Percentiles rank a stretch among this genome's conserved stretches.
Conservation (phyloP, 305 asterid genomes). For the Fraxinus angustifolia region DNA sequence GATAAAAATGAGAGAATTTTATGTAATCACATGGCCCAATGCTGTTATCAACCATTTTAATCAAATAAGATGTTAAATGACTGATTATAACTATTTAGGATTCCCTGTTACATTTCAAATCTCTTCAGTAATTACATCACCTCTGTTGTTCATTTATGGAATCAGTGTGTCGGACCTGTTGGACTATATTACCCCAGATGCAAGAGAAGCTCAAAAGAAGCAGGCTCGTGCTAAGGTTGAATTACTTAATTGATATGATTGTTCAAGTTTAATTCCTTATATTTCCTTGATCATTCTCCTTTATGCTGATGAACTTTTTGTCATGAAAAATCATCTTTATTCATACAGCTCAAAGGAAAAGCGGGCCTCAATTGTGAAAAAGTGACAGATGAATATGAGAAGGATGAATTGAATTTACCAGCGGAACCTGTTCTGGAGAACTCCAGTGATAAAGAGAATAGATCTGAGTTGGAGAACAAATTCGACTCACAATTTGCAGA, state of each 20-base stretch:
- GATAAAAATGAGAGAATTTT: neutral
- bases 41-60: neutral
- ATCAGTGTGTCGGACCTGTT: constrained; percentile 80
- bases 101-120: neutral
- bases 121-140: constrained; percentile 21
- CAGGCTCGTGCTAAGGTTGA: constrained; percentile 86
- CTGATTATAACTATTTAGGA: neutral
- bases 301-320: constrained; percentile 10
- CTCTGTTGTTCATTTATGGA: constrained; percentile 17
- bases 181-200: constrained; percentile 88
- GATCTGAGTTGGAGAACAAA: constrained; percentile 48
- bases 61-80: neutral
- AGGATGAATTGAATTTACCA: constrained; percentile 48
- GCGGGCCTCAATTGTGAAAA: constrained; percentile 54
- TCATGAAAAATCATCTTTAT: constrained; percentile 26
- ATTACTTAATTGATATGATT: constrained; percentile 2
- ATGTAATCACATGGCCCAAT: neutral
- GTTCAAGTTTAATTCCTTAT: neutral
- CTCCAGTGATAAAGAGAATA: constrained; percentile 64
- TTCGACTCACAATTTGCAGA: constrained; percentile 36
- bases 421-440: constrained; percentile 49
- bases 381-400: constrained; percentile 43
- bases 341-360: constrained; percentile 67
- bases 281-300: neutral
- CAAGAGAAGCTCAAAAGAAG: constrained; percentile 84